Percentiles rank a stretch among this genome's conserved stretches.
phyloP scores from a whole-genome alignment of 805 yeast genomes.

The Candida stauntonica region DNA sequence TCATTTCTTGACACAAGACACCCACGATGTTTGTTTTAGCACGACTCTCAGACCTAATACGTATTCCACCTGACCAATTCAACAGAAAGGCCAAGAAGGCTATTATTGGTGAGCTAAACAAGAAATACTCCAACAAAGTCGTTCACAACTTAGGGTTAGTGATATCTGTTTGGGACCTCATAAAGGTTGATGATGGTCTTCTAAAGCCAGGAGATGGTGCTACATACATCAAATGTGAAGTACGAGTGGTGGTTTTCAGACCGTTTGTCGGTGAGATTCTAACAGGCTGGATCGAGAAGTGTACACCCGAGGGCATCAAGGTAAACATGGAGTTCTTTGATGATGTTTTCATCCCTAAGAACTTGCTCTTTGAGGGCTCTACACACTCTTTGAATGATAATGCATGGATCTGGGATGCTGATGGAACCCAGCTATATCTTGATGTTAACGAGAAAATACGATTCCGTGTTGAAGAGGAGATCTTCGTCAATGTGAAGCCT shows the following conservation, averaged over 20 bases:
- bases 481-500: constrained; percentile 81
- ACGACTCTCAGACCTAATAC: constrained; percentile 74
- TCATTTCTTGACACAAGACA: no score
- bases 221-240: constrained; percentile 66
- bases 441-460: constrained; percentile 90
- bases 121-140: constrained; percentile 81
- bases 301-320: constrained; percentile 83
- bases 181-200: constrained; percentile 81
- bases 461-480: constrained; percentile 86
- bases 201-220: constrained; percentile 95
- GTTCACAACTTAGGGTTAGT: constrained; percentile 82
- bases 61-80: constrained; percentile 85
- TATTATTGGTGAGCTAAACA: constrained; percentile 73
- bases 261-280: constrained; percentile 93
- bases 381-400: constrained; percentile 66
- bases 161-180: constrained; percentile 77
- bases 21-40: constrained; percentile 81
- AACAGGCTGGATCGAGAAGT: constrained; percentile 89
- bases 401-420: constrained; percentile 92
- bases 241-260: constrained; percentile 78
- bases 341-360: constrained; percentile 85
- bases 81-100: constrained; percentile 68
- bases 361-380: constrained; percentile 75
- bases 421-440: constrained; percentile 70
- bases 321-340: constrained; percentile 83